phyloP scores from a whole-genome alignment of 129 eudicot genomes.

The Pittosporum tobira region DNA sequence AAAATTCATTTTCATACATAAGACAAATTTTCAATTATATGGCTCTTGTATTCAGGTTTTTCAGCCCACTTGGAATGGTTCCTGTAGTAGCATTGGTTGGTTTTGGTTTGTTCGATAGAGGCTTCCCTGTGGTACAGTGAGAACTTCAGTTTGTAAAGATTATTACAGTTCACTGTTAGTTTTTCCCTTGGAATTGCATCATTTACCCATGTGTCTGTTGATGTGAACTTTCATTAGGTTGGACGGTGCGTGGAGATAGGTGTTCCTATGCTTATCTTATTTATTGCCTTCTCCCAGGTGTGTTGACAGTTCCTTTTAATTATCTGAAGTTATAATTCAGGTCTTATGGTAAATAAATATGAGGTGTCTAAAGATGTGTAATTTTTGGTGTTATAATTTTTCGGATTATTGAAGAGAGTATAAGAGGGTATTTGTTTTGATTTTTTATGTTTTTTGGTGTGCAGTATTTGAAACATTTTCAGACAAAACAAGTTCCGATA shows the following conservation, averaged over 20 bases:
- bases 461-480: slow-evolving; percentile 91
- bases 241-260: slow-evolving; percentile 97
- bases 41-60: slow-evolving; percentile 46
- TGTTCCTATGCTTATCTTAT: slow-evolving; percentile 79
- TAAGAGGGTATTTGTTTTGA: background rate
- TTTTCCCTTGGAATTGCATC: background rate
- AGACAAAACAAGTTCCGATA: slow-evolving; percentile 63
- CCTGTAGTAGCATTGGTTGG: slow-evolving; percentile 89
- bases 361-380: no score
- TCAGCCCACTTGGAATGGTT: slow-evolving; percentile 95
- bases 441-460: slow-evolving; percentile 2
- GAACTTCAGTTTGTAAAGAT: background rate
- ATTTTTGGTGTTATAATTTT: no score
- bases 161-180: background rate
- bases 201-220: background rate
- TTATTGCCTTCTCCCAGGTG: slow-evolving; percentile 87
- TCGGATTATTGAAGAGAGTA: no score
- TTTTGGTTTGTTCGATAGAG: slow-evolving; percentile 89
- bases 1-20: background rate
- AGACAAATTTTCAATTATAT: background rate
- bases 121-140: slow-evolving; percentile 80
- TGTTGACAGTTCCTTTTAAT: background rate
- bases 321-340: no score
- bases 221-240: slow-evolving; percentile 37
- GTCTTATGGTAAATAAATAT: no score